Base-by-base conservation (phyloP, 495 filamentous ascomycete species). In the Tuber magnatum region DNA sequence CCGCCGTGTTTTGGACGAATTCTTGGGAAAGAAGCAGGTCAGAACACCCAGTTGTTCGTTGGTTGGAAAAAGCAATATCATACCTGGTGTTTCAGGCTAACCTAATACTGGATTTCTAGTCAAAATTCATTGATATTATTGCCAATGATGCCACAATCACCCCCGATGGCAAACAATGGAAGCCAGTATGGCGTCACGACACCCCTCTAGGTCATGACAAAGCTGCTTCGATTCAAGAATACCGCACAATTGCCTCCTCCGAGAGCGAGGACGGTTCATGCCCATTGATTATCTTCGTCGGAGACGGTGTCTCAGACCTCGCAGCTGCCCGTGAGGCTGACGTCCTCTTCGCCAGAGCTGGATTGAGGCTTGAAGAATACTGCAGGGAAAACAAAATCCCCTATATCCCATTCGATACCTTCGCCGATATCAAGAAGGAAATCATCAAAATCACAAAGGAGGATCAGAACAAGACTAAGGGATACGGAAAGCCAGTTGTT, bases 221-320 rank as follows among this genome's bases (percentile, higher is more conserved):
- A 80, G 89, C 89, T 2, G 82, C 88, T 10, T 90, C 88, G 1
- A 88, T 93, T 56, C 85, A 88, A 72, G 89, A 91, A 76, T 90
- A 87, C 69, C 86, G 89, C 9, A 81, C 79, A 18, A 82, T 85
- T 51, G 90, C 89, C 0, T 84, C 86, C 48, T 82, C 87, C 10
- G 83, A 85, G 70, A 87, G 86, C 71, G 86, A 86, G 1, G 87
- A 91, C 46, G 88, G 87, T 71, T 88, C 90, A 22, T 88, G 91
- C 68, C 92, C 91, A 10, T 85, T 91, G 1, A 90, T 93, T 75
- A 85, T 93, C 61, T 94, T 93, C 82, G 92, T 93, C 77, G 91
- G 92, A 71, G 92, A 93, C 82, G 92, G 92, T 3, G 90, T 94
- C 24, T 92, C 90, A 10, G 91, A 93, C 79, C 87, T 93, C 12